Percentiles rank a stretch among this genome's conserved stretches.
Evolutionary conservation across 108 stramenopile genomes (phyloP).

Genomic region (Cylindrotheca closterium): DNA sequence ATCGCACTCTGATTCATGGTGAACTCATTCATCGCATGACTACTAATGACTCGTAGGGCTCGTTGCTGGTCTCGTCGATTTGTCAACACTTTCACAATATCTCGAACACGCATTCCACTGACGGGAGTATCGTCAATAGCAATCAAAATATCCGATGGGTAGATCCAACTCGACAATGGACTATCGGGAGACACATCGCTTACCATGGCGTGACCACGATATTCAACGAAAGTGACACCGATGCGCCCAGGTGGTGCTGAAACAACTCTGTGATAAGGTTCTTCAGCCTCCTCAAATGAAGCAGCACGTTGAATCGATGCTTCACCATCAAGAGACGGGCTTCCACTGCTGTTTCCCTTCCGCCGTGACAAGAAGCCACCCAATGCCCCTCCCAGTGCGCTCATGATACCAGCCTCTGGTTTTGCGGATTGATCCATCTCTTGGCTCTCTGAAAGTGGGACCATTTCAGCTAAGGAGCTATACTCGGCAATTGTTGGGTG

Average conservation of each 20-base stretch:
- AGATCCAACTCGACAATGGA: slow-evolving; percentile 77
- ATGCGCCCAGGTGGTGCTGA: slow-evolving; percentile 86
- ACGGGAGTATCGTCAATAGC: slow-evolving; percentile 85
- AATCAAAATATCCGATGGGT: slow-evolving; percentile 79
- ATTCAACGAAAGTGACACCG: slow-evolving; percentile 81
- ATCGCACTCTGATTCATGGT: slow-evolving; percentile 29
- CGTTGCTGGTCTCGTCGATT: slow-evolving; percentile 63
- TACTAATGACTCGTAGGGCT: slow-evolving; percentile 74
- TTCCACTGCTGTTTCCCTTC: slow-evolving; percentile 24
- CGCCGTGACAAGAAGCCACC: slow-evolving; percentile 69
- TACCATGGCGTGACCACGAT: slow-evolving; percentile 85
- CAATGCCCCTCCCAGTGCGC: slow-evolving; percentile 77
- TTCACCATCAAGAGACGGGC: slow-evolving; percentile 3
- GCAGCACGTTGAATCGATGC: slow-evolving; percentile 10
- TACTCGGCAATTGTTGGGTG: slow-evolving; percentile 14
- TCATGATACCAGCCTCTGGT: slow-evolving; percentile 40
- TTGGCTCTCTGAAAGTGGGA: slow-evolving; percentile 15
- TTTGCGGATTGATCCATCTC: slow-evolving; percentile 18
- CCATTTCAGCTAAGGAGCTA: slow-evolving; percentile 15
- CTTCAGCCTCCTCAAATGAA: slow-evolving; percentile 35
- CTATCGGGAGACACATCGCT: slow-evolving; percentile 70
- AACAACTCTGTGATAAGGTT: slow-evolving; percentile 80
- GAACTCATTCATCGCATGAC: slow-evolving; percentile 73
- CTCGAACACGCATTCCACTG: slow-evolving; percentile 76
- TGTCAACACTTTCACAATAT: slow-evolving; percentile 77